phyloP scores from a whole-genome alignment of 306 rosid genomes.

The Hylodesmum podocarpum region DNA sequence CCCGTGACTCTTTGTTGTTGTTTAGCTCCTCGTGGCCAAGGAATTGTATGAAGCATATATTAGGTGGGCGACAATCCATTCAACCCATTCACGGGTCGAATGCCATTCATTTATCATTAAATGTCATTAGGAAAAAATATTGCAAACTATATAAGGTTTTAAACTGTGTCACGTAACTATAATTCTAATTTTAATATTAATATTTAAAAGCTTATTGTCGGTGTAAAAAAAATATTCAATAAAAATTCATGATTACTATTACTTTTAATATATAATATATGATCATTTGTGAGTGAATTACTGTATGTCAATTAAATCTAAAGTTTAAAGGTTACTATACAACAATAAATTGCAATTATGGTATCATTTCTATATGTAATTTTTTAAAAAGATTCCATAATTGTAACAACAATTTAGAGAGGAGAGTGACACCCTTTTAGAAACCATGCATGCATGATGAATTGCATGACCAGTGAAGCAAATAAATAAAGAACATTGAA shows the following conservation, averaged over 20 bases:
- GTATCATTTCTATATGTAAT: not conserved
- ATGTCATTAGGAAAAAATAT: not conserved
- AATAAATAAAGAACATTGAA: not conserved
- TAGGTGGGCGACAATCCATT: conserved; percentile 42
- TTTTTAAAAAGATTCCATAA: not conserved
- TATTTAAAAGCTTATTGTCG: no score
- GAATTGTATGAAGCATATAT: conserved; percentile 36
- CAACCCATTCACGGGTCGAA: conserved; percentile 61
- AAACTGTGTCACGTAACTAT: not conserved
- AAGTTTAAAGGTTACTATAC: no score
- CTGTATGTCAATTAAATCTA: no score
- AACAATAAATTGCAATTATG: not conserved
- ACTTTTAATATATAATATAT: no score
- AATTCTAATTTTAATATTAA: not conserved
- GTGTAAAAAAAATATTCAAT: no score
- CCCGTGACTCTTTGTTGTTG: conserved; percentile 80
- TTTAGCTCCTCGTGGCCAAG: conserved; percentile 54
- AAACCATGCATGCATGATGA: not conserved
- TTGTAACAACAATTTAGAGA: not conserved
- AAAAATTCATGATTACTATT: no score
- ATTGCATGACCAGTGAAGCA: not conserved
- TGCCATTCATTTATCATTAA: conserved; percentile 26
- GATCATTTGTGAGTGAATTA: no score
- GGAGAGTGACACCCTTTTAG: conserved; percentile 21
- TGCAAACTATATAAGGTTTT: not conserved